Evolutionary conservation across 352 stramenopile genomes (phyloP).

Genomic region (Globisporangium polare): DNA sequence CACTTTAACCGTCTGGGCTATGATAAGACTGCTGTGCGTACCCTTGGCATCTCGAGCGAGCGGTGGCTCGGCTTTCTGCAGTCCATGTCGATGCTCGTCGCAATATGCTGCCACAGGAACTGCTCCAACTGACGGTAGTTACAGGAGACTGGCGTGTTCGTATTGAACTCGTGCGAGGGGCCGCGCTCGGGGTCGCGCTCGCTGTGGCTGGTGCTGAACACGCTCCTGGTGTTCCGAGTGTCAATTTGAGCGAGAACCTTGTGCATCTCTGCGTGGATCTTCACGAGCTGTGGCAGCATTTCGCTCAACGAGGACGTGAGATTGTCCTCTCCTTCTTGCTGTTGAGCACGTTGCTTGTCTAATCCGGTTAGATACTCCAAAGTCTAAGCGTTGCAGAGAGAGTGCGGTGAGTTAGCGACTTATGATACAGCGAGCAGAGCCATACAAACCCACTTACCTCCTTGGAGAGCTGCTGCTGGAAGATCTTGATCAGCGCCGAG

Average conservation of each 20-base stretch:
- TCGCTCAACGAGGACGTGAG: not conserved
- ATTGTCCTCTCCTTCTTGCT: not conserved
- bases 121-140: not conserved
- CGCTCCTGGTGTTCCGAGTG: not conserved
- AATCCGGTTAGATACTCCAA: not conserved
- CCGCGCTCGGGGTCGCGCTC: not conserved
- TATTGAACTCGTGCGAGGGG: not conserved
- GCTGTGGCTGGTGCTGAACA: not conserved
- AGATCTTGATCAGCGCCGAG: not conserved
- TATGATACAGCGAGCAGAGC: not conserved
- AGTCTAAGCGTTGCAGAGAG: not conserved
- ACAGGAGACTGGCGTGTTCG: slow-evolving; percentile 1
- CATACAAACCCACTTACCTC: not conserved
- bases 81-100: not conserved
- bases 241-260: not conserved
- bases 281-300: not conserved
- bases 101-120: slow-evolving; percentile 1
- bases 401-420: not conserved
- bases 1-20: too few species aligned
- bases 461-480: not conserved
- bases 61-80: not conserved
- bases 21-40: not conserved
- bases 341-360: not conserved
- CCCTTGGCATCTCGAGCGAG: not conserved
- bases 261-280: not conserved